A percentile compares a stretch with the other conserved stretches of the same genome.
Evolutionary conservation across 805 yeast genomes (phyloP).

Genomic region (Monosporozyma unispora): DNA sequence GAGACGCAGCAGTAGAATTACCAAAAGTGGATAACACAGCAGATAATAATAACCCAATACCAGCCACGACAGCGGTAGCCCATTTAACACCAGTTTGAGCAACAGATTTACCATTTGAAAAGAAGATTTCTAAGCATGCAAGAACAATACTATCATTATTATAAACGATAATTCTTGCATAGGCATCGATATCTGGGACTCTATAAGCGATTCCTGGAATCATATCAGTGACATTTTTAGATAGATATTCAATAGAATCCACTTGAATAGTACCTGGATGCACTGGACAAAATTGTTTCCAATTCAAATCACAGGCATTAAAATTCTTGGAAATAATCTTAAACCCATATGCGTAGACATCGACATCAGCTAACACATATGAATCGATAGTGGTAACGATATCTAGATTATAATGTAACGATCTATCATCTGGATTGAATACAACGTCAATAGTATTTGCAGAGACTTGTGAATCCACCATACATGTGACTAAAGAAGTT

Average conservation of each 20-base stretch:
- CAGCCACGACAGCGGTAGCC: conserved; percentile 91
- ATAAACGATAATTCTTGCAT: conserved; percentile 49
- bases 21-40: conserved; percentile 78
- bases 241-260: conserved; percentile 57
- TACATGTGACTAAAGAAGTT: conserved; percentile 77
- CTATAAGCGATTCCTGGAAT: conserved; percentile 82
- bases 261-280: conserved; percentile 75
- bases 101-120: conserved; percentile 73
- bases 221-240: conserved; percentile 39
- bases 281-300: conserved; percentile 89
- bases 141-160: conserved; percentile 34
- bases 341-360: conserved; percentile 87
- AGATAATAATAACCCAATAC: conserved; percentile 73
- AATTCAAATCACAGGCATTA: conserved; percentile 53
- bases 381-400: conserved; percentile 62
- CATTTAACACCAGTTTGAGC: conserved; percentile 78
- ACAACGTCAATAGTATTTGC: conserved; percentile 69
- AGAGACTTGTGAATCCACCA: conserved; percentile 63
- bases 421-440: conserved; percentile 62
- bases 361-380: conserved; percentile 57
- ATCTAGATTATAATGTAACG: conserved; percentile 61
- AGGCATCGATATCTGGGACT: conserved; percentile 84
- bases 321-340: conserved; percentile 48
- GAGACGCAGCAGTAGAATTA: conserved; percentile 84
- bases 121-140: conserved; percentile 70